Evolutionary conservation across 768 basidiomycete genomes (phyloP), one percentile per base, ranked within the genome.

Genomic region (Mycena alexandri): DNA sequence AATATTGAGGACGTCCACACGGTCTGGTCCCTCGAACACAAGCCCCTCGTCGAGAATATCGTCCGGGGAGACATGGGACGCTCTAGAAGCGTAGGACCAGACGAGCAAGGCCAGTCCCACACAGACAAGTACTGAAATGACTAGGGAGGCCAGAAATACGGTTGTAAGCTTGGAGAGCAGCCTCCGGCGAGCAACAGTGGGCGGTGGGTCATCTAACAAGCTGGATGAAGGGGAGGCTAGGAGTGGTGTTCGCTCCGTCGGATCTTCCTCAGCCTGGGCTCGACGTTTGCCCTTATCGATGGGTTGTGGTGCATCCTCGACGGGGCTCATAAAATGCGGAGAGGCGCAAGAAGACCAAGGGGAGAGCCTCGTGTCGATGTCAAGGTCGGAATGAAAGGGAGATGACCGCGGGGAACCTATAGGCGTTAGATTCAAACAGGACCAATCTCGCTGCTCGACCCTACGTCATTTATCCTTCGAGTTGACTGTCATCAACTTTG

Each of bases 71-170:
- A 88, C 72, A 61, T 78, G 75, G 16, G 87, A 83, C 0, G 86
- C 86, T 36, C 82, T 82, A 19, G 89, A 81, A 21, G 89, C 87
- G 71, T 92, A 93, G 4, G 89, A 88, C 81, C 87, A 91, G 7
- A 87, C 89, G 11, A 93, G 79, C 19, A 91, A 71, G 5, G 79
- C 82, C 12, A 88, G 50, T 4, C 83, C 55, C 16, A 85, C 71
- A 43, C 87, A 80, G 5, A 82, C 34, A 21, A 86, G 25, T 46
- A 89, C 72, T 69, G 85, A 88, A 51, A 89, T 38, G 33, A 78
- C 79, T 8, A 93, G 78, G 0, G 91, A 86, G 38, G 79, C 73
- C n/a, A 89, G 73, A 76, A 93, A 93, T 63, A 93, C 84, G 50
- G 74, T 74, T 1, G 78, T 75, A 11, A 88, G 78, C 57, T 77